Conservation (phyloP, 2,329 filamentous ascomycete species). For the Sordariomycetes sp. region DNA sequence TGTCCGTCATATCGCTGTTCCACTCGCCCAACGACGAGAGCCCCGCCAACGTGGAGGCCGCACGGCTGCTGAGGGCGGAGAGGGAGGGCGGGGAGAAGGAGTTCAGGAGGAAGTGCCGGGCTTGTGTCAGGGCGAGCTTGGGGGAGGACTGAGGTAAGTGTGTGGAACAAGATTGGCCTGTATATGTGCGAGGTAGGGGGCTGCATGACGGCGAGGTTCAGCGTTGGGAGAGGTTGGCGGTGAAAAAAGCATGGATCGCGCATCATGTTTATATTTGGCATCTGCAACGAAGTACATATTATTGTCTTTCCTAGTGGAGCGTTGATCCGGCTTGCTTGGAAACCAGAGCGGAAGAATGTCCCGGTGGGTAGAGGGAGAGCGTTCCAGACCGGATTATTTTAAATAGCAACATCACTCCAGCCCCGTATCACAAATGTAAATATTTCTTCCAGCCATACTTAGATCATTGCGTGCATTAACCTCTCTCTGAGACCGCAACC, state of each 20-base stretch:
- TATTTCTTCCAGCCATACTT: background rate
- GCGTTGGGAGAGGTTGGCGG: too few species aligned
- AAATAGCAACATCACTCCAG: background rate
- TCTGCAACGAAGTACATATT: background rate
- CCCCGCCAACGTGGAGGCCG: slow-evolving; percentile 90
- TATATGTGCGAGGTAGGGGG: too few species aligned
- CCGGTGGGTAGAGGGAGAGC: too few species aligned
- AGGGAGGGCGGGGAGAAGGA: slow-evolving; percentile 48
- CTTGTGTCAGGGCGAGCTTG: slow-evolving; percentile 70
- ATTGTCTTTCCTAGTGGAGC: too few species aligned
- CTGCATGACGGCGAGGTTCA: too few species aligned
- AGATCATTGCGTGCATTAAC: background rate
- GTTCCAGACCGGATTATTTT: background rate
- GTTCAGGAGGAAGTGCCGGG: slow-evolving; percentile 68
- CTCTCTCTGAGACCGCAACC: background rate
- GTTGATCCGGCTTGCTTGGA: background rate
- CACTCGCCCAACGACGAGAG: slow-evolving; percentile 91
- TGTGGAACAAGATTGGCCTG: too few species aligned
- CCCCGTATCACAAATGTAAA: background rate
- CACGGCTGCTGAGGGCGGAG: slow-evolving; percentile 77
- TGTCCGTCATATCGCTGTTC: slow-evolving; percentile 88
- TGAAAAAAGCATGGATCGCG: too few species aligned
- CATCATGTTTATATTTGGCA: background rate
- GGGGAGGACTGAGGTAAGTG: slow-evolving; percentile 49
- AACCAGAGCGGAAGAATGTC: background rate